Base-by-base conservation (phyloP, 1,139 yeast genomes). In the Geotrichum phurueaensis region DNA sequence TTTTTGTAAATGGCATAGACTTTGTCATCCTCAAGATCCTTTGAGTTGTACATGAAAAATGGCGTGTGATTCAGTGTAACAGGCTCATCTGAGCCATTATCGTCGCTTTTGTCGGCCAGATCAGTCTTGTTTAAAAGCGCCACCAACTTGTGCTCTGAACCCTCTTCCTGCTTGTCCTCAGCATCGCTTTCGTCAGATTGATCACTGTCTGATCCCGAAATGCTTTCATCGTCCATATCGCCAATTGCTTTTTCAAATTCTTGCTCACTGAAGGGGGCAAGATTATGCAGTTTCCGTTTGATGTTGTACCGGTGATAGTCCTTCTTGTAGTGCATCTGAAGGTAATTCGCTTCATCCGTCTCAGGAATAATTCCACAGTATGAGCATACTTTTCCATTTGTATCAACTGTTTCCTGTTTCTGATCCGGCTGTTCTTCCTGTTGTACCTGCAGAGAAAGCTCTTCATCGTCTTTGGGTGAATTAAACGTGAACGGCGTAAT, bases 1-100 rank as follows among this genome's bases (percentile, higher is more conserved):
- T 86, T 76, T 68, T 91, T 91, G 74, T 86, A 92, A 0, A 85
- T 76, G 0, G 91, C 94, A 65, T 88, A 80, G 1, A 85, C 84
- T 60, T 80, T 79, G 1, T 75, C 76, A 0, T 73, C 66, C 0
- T 81, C 78, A 4, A 86, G 67, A 82, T 66, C 82, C 81, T 0
- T 60, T 27, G 52, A 60, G 43, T 25, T 54, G 57, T 36, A 66
- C 61, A 49, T 53, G 55, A 58, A 59, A 56, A 57, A 61, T 13
- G 63, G 62, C 15, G 60, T 58, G 27, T 60, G 57, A 45, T 58
- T 54, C 48, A 53, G 48, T n/a, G 36, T 58, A 15, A 48, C 54
- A 4, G 57, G 60, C 15, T 49, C 54, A 29, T 54, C 51, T 18
- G 54, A 43, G 4, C 33, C 47, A 6, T 56, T 56, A 18, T 60